Base-by-base conservation (phyloP, 371 early-diverging fungal species). In the Massospora cicadina region DNA sequence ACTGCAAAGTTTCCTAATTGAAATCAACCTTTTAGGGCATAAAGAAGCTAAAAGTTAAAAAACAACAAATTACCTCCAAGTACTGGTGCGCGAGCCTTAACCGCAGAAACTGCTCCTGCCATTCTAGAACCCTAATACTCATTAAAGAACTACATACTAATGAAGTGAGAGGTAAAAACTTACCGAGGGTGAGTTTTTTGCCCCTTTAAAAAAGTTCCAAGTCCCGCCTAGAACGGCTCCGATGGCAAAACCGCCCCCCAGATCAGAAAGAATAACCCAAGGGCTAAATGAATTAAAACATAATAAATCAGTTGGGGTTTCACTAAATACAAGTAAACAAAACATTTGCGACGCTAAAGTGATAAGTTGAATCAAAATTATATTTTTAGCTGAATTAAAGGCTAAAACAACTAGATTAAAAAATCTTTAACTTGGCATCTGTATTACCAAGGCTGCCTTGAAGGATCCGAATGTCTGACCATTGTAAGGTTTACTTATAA, bases 151-250 rank as follows among this genome's bases (percentile, higher is more conserved):
- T 27, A 25, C 61, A 62, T 33, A 12, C 26, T 33, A 30, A 58
- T 28, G 23, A 33, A 24, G 53, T 65, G 28, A 10, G 23, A 32
- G 23, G 10, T 25, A 43, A 12, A 54, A 21, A 65, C 71, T 77
- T 84, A 86, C 88, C 69, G 83, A 79, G 66, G 98, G 98, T 23
- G 95, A 90, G 78, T 98, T 93, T 73, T 91, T 87, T 72, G 90
- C 91, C 28, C 98, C 98, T 71, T 96, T 97, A 72, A 94, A 88
- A 66, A 86, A 86, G 75, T 95, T 91, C 93, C 93, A 93, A 66
- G 91, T 79, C 73, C 92, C 86, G 68, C 96, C 95, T 71, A 95
- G 94, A 65, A 97, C 83, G 58, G 91, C 90, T 67, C 98, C 98
- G 91, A 98, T 93, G 70, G 85, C 87, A 73, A 97, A 98, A 24